A percentile compares a stretch with the other conserved stretches of the same genome.
Conservation (phyloP, 2,329 filamentous ascomycete species). For the Pseudopyrenochaeta lycopersici region DNA sequence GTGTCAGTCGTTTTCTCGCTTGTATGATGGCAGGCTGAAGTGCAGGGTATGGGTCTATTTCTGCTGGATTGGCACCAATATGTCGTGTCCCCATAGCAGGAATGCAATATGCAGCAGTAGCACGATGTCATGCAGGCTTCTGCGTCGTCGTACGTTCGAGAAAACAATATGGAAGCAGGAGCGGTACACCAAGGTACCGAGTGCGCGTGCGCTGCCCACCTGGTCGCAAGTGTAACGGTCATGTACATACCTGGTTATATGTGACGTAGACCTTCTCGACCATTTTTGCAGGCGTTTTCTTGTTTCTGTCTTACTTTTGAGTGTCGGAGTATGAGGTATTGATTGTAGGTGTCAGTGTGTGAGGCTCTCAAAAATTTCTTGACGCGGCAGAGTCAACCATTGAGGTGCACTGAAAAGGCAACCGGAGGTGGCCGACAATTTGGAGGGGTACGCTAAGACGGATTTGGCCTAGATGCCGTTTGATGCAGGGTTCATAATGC, state of each 20-base stretch:
- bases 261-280: conserved; percentile 55
- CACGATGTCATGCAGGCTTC: neutral
- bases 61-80: neutral
- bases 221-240: conserved; percentile 13
- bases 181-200: conserved; percentile 12
- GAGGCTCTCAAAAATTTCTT: conserved; percentile 8
- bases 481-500: neutral
- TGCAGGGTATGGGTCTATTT: neutral
- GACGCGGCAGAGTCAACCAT: neutral
- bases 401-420: neutral
- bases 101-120: neutral
- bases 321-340: neutral
- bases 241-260: conserved; percentile 52
- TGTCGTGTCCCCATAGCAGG: neutral
- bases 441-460: neutral
- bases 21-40: neutral
- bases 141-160: conserved; percentile 3
- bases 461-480: neutral
- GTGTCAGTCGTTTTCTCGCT: conserved; percentile 11
- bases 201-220: conserved; percentile 7
- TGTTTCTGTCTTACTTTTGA: neutral
- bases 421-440: neutral
- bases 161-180: conserved; percentile 6
- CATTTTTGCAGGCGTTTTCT: conserved; percentile 36
- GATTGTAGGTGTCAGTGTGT: neutral